Conservation (phyloP, 208 protist genomes). For the Trypanosoma cruzi region DNA sequence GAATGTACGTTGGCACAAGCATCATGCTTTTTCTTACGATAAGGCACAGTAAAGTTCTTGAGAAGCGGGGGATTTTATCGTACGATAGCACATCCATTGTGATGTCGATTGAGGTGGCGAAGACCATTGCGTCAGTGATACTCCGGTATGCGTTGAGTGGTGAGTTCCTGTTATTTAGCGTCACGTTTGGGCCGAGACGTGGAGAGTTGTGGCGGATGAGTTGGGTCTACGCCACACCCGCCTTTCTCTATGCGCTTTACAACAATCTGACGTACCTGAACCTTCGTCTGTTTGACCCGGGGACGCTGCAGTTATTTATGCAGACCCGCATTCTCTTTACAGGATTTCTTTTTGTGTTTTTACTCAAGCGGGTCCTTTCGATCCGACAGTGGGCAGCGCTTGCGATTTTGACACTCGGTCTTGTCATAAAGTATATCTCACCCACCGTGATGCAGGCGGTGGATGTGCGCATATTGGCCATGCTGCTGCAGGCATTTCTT, state of each 20-base stretch:
- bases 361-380: conserved; percentile 37
- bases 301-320: conserved; percentile 82
- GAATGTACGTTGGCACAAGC: conserved; percentile 48
- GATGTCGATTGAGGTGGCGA: conserved; percentile 51
- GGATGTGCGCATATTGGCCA: conserved; percentile 34
- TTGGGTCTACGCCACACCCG: conserved; percentile 45
- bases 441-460: conserved; percentile 23
- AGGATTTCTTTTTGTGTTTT: conserved; percentile 47
- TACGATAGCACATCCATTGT: conserved; percentile 52
- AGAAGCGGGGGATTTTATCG: conserved; percentile 7
- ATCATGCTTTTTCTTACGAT: conserved; percentile 55
- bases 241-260: conserved; percentile 79
- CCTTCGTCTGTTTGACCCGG: conserved; percentile 55
- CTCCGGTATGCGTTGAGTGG: conserved; percentile 49
- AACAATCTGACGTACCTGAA: conserved; percentile 86
- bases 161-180: conserved; percentile 33
- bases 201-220: conserved; percentile 44
- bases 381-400: conserved; percentile 57
- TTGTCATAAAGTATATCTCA: conserved; percentile 60
- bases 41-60: conserved; percentile 43
- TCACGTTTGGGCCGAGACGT: conserved; percentile 30
- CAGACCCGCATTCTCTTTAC: conserved; percentile 74
- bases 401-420: conserved; percentile 46
- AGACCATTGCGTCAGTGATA: conserved; percentile 43
- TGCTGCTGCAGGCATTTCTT: conserved; percentile 57